Base-by-base conservation (phyloP, 2,329 filamentous ascomycete genomes). In the Cladosporium sp. region DNA sequence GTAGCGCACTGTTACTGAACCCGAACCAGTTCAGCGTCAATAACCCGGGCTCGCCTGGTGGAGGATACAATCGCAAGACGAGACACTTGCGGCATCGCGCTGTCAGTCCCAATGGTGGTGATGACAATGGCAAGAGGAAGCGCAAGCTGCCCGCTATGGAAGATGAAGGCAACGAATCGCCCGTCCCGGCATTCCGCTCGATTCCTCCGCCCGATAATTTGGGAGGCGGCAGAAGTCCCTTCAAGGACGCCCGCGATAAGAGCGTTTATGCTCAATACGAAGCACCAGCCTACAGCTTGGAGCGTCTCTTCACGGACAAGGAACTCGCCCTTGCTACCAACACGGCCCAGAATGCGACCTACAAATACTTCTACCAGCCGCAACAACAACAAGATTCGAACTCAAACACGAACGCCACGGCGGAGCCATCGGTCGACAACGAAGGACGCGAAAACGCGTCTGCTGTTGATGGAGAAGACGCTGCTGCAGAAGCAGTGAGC, bases 291-390 rank as follows among this genome's bases (percentile, higher is more conserved):
- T 84, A 83, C 67, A 82, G 79, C 7, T 76, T 85, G 53, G 77
- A 84, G 52, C 76, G 77, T n/a, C 72, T 85, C 13, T 85, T 85
- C 63, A 85, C 81, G 3, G 82, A 85, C 56, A 85, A 84, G 69
- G 82, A 85, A 66, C 75, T 85, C 49, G 77, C 77, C 48, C 72
- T 81, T 65, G 79, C 81, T 52, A 81, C 80, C 55, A 82, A 83
- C 59, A 75, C 77, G 43, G 82, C 82, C 3, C 79, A 81, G 46
- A 72, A 79, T 31, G 81, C 81, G 4, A 78, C 83, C 1, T 74
- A 78, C 37, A 67, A 76, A 55, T 76, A 77, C 68, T 83, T 85
- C 66, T 75, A 79, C 52, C 79, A 80, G 52, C 78, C 61, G 43
- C 59, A 54, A 13, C 53, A 63, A 41, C 53, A 61, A 53, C 57